phyloP scores from a whole-genome alignment of 805 yeast genomes.

The Teunomyces cretensis region DNA sequence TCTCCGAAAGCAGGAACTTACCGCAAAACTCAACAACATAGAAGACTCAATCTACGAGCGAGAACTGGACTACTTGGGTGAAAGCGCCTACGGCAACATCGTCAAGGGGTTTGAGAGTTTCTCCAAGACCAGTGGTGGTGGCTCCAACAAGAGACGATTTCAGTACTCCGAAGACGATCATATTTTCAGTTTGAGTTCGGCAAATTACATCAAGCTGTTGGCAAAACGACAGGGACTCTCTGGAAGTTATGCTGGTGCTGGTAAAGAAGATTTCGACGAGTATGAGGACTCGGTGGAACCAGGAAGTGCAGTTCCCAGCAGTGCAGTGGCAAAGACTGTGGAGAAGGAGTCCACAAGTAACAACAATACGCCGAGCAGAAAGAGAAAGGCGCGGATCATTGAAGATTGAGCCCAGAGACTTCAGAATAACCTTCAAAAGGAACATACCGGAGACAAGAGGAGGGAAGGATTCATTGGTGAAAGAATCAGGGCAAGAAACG shows the following conservation, averaged over 20 bases:
- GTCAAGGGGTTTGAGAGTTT: conserved; percentile 90
- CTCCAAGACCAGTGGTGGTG: conserved; percentile 44
- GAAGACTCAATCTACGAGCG: conserved; percentile 79
- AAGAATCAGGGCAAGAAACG: no score
- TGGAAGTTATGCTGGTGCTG: conserved; percentile 24
- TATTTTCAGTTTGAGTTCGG: conserved; percentile 74
- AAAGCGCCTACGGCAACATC: conserved; percentile 72
- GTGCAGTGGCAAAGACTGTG: background rate
- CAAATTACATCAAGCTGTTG: conserved; percentile 60
- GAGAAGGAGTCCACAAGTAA: conserved; percentile 5
- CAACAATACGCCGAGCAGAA: conserved; percentile 22
- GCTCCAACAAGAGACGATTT: conserved; percentile 47
- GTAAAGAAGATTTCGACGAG: conserved; percentile 36
- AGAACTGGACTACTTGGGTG: conserved; percentile 76
- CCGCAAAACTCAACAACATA: conserved; percentile 55
- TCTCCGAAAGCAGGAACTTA: conserved; percentile 60
- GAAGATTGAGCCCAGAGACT: conserved; percentile 31
- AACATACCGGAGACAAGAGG: no score
- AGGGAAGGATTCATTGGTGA: no score
- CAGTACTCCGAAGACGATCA: conserved; percentile 72
- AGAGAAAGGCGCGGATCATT: conserved; percentile 25
- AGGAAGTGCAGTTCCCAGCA: conserved; percentile 5
- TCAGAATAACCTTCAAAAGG: no score
- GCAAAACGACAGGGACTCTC: conserved; percentile 46
- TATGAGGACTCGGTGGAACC: conserved; percentile 38